Evolutionary conservation across 306 rosid species (phyloP).

Genomic region (Vicia villosa): DNA sequence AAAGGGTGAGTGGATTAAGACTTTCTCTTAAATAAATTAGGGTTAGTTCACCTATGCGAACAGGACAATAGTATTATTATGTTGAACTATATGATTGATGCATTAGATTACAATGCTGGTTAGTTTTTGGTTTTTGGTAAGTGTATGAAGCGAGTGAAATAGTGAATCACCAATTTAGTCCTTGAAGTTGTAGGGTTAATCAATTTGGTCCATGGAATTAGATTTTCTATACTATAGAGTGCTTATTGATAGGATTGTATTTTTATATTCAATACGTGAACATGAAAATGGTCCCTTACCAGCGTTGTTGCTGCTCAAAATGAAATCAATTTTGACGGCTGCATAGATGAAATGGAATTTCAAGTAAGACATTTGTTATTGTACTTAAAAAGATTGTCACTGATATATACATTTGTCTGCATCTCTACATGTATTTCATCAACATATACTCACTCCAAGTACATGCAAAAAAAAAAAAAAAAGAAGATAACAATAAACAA

Average conservation of each 20-base stretch:
- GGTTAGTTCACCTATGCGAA: no score
- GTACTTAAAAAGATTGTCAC: slow-evolving; percentile 17
- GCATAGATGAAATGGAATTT: no score
- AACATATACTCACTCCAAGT: slow-evolving; percentile 29
- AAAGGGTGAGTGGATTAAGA: no score
- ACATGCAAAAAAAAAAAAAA: slow-evolving; percentile 42
- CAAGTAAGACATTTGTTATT: slow-evolving; percentile 17
- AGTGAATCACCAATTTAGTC: no score
- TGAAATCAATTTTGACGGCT: no score
- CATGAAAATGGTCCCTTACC: no score
- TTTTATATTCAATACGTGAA: no score
- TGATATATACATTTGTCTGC: slow-evolving; percentile 39
- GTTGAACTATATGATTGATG: neutral
- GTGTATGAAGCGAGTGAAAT: no score
- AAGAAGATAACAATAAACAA: slow-evolving; percentile 21
- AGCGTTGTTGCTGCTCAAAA: no score
- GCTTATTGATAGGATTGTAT: no score
- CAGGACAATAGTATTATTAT: no score
- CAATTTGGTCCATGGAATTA: neutral
- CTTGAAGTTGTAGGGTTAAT: neutral
- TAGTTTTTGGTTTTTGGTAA: neutral
- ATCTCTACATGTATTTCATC: slow-evolving; percentile 36
- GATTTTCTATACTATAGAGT: neutral
- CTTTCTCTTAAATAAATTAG: no score
- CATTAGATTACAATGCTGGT: neutral